phyloP scores from a whole-genome alignment of 805 yeast species.

The Hanseniaspora occidentalis region DNA sequence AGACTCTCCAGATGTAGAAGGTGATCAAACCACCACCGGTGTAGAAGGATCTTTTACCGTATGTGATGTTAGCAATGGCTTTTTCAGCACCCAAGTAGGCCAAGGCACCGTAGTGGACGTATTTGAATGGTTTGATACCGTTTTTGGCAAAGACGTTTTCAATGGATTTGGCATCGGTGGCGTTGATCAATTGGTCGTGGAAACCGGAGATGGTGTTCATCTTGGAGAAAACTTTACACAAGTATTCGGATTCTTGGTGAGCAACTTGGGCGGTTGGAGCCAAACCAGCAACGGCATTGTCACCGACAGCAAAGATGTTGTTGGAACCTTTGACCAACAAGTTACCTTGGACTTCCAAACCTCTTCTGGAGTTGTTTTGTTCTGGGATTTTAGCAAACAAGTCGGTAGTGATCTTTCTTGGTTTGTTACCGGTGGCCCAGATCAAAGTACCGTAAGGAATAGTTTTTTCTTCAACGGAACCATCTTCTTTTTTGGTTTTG shows the following conservation, averaged over 20 bases:
- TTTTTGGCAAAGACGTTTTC: constrained; percentile 33
- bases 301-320: constrained; percentile 84
- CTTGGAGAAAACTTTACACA: constrained; percentile 61
- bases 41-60: constrained; percentile 66
- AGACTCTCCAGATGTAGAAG: constrained; percentile 85
- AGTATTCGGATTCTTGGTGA: constrained; percentile 78
- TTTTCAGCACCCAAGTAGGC: constrained; percentile 89
- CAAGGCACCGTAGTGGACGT: constrained; percentile 81
- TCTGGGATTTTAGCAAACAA: constrained; percentile 61
- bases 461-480: constrained; percentile 39
- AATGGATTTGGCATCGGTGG: constrained; percentile 27
- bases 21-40: constrained; percentile 83
- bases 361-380: constrained; percentile 77
- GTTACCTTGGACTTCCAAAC: constrained; percentile 68
- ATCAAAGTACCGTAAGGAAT: constrained; percentile 88
- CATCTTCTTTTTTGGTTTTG: constrained; percentile 59
- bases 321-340: constrained; percentile 71
- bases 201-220: constrained; percentile 28
- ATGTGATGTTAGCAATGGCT: constrained; percentile 87
- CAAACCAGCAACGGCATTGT: constrained; percentile 76
- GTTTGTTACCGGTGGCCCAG: constrained; percentile 96
- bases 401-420: constrained; percentile 58
- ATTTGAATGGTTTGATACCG: constrained; percentile 54
- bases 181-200: constrained; percentile 25
- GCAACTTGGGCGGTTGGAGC: constrained; percentile 98